Evolutionary conservation across 2,329 filamentous ascomycete genomes (phyloP).

Genomic region (Trichoderma sp.): DNA sequence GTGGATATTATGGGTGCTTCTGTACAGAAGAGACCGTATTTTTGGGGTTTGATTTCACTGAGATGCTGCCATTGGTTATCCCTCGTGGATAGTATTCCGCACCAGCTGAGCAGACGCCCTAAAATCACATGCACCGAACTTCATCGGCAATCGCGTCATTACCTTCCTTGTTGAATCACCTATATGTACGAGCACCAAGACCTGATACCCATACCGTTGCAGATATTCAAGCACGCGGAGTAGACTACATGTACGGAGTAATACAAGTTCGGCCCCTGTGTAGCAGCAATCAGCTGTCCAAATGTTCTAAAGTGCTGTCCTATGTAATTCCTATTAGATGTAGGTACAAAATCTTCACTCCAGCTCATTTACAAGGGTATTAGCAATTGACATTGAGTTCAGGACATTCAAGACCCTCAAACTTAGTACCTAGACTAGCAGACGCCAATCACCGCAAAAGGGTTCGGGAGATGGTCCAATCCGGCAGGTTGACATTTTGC

Average conservation of each 20-base stretch:
- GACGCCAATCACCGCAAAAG: constrained; percentile 4
- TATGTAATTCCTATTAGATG: neutral
- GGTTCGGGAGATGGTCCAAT: constrained; percentile 12
- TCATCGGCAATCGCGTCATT: neutral
- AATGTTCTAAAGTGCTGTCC: neutral
- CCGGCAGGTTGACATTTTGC: neutral
- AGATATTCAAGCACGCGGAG: neutral
- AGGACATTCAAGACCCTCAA: neutral
- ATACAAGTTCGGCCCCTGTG: neutral
- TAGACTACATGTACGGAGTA: neutral
- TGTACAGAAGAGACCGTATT: neutral
- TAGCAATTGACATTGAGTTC: neutral
- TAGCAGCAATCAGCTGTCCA: neutral
- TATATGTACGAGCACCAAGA: neutral
- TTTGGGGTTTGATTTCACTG: neutral
- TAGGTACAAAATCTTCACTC: neutral
- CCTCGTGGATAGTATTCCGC: neutral
- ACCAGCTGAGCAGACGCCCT: neutral
- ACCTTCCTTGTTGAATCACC: neutral
- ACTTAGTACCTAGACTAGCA: neutral
- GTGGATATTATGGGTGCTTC: neutral
- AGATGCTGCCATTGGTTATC: neutral
- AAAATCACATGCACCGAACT: neutral
- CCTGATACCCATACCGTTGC: neutral
- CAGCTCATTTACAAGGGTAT: neutral